phyloP scores from a whole-genome alignment of 495 filamentous ascomycete genomes.

The Haplographium delicatum region DNA sequence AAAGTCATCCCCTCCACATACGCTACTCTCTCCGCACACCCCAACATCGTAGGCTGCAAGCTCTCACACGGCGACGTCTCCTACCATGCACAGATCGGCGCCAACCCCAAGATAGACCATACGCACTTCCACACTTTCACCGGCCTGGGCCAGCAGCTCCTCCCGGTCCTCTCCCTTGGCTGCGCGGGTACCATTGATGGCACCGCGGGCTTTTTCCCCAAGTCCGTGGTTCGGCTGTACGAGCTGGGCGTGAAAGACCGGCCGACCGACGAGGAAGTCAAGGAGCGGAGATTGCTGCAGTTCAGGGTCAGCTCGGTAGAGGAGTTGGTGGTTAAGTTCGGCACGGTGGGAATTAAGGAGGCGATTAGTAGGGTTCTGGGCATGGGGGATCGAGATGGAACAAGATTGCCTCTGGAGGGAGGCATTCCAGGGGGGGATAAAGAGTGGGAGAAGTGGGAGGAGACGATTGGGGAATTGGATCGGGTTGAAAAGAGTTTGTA shows the following conservation, averaged over 20 bases:
- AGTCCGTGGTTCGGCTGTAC: constrained; percentile 51
- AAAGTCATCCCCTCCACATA: constrained; percentile 50
- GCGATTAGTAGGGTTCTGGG: constrained; percentile 47
- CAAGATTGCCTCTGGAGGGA: constrained; percentile 47
- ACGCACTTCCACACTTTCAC: constrained; percentile 55
- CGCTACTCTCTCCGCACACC: constrained; percentile 45
- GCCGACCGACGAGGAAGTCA: constrained; percentile 28
- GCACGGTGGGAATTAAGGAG: constrained; percentile 59
- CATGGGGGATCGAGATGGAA: constrained; percentile 50
- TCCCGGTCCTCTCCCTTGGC: constrained; percentile 53
- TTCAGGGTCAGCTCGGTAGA: constrained; percentile 52
- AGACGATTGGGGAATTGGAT: constrained; percentile 31
- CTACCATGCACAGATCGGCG: constrained; percentile 52
- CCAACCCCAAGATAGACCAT: constrained; percentile 40
- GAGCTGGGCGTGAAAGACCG: constrained; percentile 36
- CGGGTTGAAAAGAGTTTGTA: constrained; percentile 32
- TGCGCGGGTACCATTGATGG: constrained; percentile 61
- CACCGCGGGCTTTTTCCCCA: constrained; percentile 56
- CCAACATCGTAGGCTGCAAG: constrained; percentile 62
- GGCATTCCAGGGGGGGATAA: constrained; percentile 42
- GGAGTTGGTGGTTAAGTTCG: constrained; percentile 52
- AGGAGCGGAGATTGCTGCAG: constrained; percentile 47
- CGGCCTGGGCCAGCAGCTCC: constrained; percentile 60
- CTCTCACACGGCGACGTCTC: constrained; percentile 63
- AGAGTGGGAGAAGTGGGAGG: constrained; percentile 42